Evolutionary conservation across 371 early-diverging fungal genomes (phyloP), one percentile per base, ranked within the genome.

Genomic region (Dichotomocladium elegans): DNA sequence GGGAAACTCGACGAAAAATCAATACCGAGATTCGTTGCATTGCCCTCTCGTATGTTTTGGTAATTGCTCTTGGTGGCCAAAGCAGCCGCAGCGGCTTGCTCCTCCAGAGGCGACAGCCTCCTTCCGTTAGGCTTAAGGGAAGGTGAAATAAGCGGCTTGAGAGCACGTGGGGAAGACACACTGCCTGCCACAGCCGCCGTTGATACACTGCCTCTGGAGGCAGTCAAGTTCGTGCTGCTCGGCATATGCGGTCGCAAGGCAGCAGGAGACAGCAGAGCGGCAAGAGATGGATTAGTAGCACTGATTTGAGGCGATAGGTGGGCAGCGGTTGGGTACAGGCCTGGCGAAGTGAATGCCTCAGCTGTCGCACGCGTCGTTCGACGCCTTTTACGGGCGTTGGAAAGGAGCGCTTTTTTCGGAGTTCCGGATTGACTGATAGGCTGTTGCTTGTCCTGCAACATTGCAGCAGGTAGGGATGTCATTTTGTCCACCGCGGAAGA

Each of bases 21-120:
- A 15, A 92, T 79, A 0, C 93, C 91, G 9, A 92, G 64, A 1
- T 72, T 73, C 76, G 86, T 87, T n/a, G 87, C 86, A 30, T 89
- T 84, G n/a, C 92, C 93, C 57, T 91, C 89, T 12, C 87, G 70
- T 10, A 91, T 78, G 51, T 89, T 86, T 54, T 89, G 88, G 66
- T 92, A 94, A 60, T 94, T 94, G 64, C 90, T 89, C 55, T 90
- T 91, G 21, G 85, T 73, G 1, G 93, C 86, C 40, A 94, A 60
- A 2, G 72, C 50, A 14, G 71, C 63, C 1, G 66, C 66, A 0
- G 81, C 82, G 2, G 74, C 78, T 29, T 82, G 61, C 46, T 61
- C 82, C 24, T 76, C 77, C 15, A 76, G 63, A 4, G 61, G 52
- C 2, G 70, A 60, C 1, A 66, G 34, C 1, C 61, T 53, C 4